phyloP scores from a whole-genome alignment of 768 basidiomycete genomes.

The Xerocomellus intermedius region DNA sequence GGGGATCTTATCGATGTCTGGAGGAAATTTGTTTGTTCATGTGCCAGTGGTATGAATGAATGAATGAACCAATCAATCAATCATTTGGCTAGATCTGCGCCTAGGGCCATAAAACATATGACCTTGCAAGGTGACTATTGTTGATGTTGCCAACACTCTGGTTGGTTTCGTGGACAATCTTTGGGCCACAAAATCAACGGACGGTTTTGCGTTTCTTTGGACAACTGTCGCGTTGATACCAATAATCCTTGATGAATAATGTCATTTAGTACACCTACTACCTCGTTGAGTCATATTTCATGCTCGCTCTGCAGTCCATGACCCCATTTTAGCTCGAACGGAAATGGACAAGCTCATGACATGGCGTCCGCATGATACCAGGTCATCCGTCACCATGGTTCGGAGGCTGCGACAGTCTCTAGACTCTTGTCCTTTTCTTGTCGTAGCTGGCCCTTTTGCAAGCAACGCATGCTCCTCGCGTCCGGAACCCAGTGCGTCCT shows the following conservation, averaged over 20 bases:
- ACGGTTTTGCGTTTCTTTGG: neutral
- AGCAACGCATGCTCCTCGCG: slow-evolving; percentile 33
- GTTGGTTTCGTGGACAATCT: slow-evolving; percentile 40
- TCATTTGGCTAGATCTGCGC: too few relatives aligned
- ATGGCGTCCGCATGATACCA: slow-evolving; percentile 45
- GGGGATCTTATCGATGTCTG: too few relatives aligned
- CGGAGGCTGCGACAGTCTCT: slow-evolving; percentile 35
- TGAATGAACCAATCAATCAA: too few relatives aligned
- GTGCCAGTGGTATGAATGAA: too few relatives aligned
- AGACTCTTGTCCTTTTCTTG: slow-evolving; percentile 35
- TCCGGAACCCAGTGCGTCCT: slow-evolving; percentile 37
- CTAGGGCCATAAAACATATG: too few relatives aligned
- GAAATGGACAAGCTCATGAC: slow-evolving; percentile 38
- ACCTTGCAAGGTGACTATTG: slow-evolving; percentile 7
- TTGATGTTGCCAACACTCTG: slow-evolving; percentile 33
- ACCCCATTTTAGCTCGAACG: slow-evolving; percentile 65
- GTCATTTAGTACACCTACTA: slow-evolving; percentile 5
- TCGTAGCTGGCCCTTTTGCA: slow-evolving; percentile 33
- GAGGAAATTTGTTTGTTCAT: too few relatives aligned
- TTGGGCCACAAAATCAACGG: neutral
- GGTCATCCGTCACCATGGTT: slow-evolving; percentile 68
- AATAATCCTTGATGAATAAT: neutral
- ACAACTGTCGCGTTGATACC: slow-evolving; percentile 1
- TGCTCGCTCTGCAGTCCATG: slow-evolving; percentile 80
- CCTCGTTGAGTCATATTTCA: slow-evolving; percentile 84